phyloP scores from a whole-genome alignment of 1,139 yeast genomes.

The Pneumocystis carinii region DNA sequence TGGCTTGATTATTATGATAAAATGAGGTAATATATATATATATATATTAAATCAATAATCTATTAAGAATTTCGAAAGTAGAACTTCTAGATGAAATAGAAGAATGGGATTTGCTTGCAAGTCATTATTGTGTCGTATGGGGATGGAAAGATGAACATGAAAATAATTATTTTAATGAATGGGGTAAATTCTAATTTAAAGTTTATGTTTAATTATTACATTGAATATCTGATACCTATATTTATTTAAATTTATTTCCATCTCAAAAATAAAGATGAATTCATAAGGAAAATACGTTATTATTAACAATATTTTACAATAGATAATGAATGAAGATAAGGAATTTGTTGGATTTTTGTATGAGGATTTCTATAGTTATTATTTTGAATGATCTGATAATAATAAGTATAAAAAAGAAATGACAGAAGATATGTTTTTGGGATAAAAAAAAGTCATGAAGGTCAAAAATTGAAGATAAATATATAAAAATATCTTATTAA shows the following conservation, averaged over 20 bases:
- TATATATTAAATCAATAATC: not conserved
- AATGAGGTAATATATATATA: conserved; percentile 28
- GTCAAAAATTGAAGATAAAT: not conserved
- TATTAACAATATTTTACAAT: not conserved
- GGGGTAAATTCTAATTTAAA: not conserved
- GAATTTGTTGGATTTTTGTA: not conserved
- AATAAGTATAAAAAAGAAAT: not conserved
- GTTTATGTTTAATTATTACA: not conserved
- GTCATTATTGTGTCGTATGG: conserved; percentile 56
- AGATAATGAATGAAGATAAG: not conserved
- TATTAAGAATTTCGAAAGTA: conserved; percentile 25
- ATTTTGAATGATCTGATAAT: not conserved
- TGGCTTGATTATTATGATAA: conserved; percentile 41
- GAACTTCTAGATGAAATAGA: conserved; percentile 85
- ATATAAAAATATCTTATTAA: not conserved
- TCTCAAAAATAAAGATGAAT: not conserved
- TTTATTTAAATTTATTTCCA: not conserved
- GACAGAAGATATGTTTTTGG: not conserved
- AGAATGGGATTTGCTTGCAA: conserved; percentile 57
- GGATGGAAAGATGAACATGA: conserved; percentile 2
- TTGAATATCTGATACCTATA: not conserved
- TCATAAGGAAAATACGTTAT: not conserved
- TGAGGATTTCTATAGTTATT: not conserved
- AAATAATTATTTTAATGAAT: not conserved
- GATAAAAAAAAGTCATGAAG: not conserved